Conservation (phyloP, 495 filamentous ascomycete genomes). For the Letharia columbiana region DNA sequence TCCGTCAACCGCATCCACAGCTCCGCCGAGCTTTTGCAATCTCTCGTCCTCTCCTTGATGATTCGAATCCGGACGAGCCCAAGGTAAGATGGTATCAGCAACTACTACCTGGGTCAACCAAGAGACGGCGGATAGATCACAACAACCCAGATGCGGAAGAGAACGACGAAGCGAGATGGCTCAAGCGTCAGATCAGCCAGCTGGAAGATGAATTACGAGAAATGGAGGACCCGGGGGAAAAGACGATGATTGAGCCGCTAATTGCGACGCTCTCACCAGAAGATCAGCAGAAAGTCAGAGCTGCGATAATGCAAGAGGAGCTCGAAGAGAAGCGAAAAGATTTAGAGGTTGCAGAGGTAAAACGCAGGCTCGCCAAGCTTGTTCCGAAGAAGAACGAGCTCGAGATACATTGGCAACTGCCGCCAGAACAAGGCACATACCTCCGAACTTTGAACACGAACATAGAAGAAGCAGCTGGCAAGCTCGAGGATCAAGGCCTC, state of each 20-base stretch:
- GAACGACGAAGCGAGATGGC: slow-evolving; percentile 38
- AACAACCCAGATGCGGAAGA: slow-evolving; percentile 49
- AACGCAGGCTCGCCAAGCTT: slow-evolving; percentile 26
- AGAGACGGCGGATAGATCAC: slow-evolving; percentile 38
- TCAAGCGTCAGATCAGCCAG: slow-evolving; percentile 40
- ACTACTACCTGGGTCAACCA: slow-evolving; percentile 18
- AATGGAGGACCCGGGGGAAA: slow-evolving; percentile 30
- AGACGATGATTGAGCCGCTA: slow-evolving; percentile 25
- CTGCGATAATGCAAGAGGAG: slow-evolving; percentile 16
- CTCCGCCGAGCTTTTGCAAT: slow-evolving; percentile 10
- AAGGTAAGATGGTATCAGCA: slow-evolving; percentile 27
- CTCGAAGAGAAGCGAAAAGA: slow-evolving; percentile 21
- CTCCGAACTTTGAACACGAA: slow-evolving; percentile 25
- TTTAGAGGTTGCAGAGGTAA: slow-evolving; percentile 5
- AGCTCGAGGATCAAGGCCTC: slow-evolving; percentile 14
- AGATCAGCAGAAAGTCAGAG: slow-evolving; percentile 32
- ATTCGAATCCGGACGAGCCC: slow-evolving; percentile 11
- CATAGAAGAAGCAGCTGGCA: slow-evolving; percentile 21
- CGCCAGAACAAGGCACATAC: slow-evolving; percentile 19
- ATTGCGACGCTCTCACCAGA: slow-evolving; percentile 39
- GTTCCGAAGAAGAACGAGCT: slow-evolving; percentile 22
- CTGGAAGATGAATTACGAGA: slow-evolving; percentile 50
- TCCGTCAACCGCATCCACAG: neutral
- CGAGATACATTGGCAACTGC: slow-evolving; percentile 24
- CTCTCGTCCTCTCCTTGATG: slow-evolving; percentile 10